Evolutionary conservation across 2,329 filamentous ascomycete species (phyloP), one percentile per base, ranked within the genome.

Genomic region (Podosphaera xanthii): DNA sequence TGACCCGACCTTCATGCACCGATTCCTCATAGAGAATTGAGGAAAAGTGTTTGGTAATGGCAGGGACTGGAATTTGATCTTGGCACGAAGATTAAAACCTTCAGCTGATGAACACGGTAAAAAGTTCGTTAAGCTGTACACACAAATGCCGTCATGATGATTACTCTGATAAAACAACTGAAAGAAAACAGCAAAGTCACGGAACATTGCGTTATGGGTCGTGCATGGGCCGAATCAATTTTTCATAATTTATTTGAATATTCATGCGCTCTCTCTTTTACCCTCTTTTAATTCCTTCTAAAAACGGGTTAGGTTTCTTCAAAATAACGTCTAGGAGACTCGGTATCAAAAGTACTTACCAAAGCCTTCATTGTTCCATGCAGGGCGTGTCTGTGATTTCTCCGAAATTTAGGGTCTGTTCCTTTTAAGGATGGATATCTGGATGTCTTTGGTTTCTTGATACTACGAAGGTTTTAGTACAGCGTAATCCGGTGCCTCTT

Each of bases 361-460:
- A 98, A 78, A 74, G 92, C 92, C 80, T 87, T 94, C 81, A 87
- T 89, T 74, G 90, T 98, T 75, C 92, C 92, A 81, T 97, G 92
- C 66, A 97, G 89, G 76, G 92, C 92, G 83, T 98, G 91, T 81
- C 89, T 88, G 81, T 98, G 92, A 83, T 98, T 98, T 78, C 92
- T 86, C 76, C 92, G 86, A 83, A 98, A 98, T 84, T 98, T 98
- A 74, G 92, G 90, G 79, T 98, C 92, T 75, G 88, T 92, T 71
- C 92, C 92, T 75, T 96, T 96, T 72, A 98, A 85, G 70, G 91
- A 97, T 67, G 92, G 92, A 80, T 98, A 98, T 80, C 92, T 83
- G 77, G 90, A 83, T 73, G 92, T 97, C 84, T 95, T 96, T 67
- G 92, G 92, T 86, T 96, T 97, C 86, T 97, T 97, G 83, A 98